A percentile compares a stretch with the other conserved stretches of the same genome.
These are phyloP conservation scores for Knufia fluminis DNA, from an alignment of 2,329 filamentous ascomycete genomes.

Conservation along the genomic window DNA sequence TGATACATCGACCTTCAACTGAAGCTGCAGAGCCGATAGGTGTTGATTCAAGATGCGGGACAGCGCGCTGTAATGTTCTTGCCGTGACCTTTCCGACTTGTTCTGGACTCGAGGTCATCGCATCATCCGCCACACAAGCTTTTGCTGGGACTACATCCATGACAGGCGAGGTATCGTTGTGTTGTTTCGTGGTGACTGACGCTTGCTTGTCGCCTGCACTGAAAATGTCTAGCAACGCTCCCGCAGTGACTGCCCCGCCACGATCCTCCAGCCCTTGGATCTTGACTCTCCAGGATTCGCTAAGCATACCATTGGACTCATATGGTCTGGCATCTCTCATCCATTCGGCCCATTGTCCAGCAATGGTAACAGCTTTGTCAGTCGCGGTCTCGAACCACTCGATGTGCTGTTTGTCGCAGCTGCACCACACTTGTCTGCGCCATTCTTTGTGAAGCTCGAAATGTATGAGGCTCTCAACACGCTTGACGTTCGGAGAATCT, in stretches of 20 bases:
- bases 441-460: conserved; percentile 8
- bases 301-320: not conserved
- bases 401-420: conserved; percentile 7
- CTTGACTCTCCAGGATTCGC: not conserved
- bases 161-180: too few relatives aligned
- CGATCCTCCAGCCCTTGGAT: not conserved
- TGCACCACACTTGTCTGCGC: conserved; percentile 9
- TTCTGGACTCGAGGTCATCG: too few relatives aligned
- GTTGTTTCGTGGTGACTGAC: too few relatives aligned
- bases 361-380: not conserved
- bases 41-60: not conserved
- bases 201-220: too few relatives aligned
- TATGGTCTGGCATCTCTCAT: not conserved
- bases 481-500: conserved; percentile 5
- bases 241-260: not conserved
- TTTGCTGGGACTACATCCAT: too few relatives aligned
- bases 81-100: too few relatives aligned
- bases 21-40: not conserved
- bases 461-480: conserved; percentile 7
- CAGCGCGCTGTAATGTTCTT: too few relatives aligned
- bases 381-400: conserved; percentile 12
- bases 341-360: not conserved
- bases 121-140: too few relatives aligned
- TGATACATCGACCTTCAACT: not conserved
- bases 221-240: not conserved